These are phyloP conservation scores for Rhizopogon vinicolor DNA, from an alignment of 768 basidiomycete species.

Conservation along the genomic window DNA sequence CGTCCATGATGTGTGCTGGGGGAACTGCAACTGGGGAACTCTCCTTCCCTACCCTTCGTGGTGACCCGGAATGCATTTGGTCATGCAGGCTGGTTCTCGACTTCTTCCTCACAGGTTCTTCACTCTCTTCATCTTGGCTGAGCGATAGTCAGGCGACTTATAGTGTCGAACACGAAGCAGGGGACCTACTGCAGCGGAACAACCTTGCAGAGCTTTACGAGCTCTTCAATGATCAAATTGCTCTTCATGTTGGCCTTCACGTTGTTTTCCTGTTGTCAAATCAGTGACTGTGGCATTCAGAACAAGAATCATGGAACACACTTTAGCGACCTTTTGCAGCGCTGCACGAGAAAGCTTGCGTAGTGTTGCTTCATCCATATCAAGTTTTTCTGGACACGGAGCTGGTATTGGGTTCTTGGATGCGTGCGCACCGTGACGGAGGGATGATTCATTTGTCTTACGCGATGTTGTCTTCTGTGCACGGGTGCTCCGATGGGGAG, in stretches of 20 bases:
- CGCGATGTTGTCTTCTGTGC: background rate
- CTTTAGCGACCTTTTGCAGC: constrained; percentile 23
- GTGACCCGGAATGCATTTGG: background rate
- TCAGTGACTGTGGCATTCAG: background rate
- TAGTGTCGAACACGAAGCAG: background rate
- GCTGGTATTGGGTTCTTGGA: background rate
- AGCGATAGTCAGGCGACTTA: constrained; percentile 2
- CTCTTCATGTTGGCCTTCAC: constrained; percentile 22
- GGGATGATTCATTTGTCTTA: background rate
- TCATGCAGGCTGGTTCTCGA: background rate
- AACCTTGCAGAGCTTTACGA: constrained; percentile 6
- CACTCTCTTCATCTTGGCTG: constrained; percentile 12
- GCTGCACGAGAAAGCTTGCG: constrained; percentile 18
- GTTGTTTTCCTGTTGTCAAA: constrained; percentile 11
- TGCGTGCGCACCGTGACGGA: background rate
- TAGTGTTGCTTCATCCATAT: constrained; percentile 13
- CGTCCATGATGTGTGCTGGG: constrained; percentile 3
- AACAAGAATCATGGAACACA: background rate
- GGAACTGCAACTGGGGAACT: background rate
- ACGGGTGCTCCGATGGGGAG: background rate
- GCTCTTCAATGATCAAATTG: constrained; percentile 16
- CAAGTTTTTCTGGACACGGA: background rate
- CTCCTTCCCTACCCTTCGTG: background rate
- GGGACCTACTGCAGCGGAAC: constrained; percentile 6
- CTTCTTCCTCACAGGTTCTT: background rate